Base-by-base conservation (phyloP, 169 alveolate genomes). In the Eimeria praecox region DNA sequence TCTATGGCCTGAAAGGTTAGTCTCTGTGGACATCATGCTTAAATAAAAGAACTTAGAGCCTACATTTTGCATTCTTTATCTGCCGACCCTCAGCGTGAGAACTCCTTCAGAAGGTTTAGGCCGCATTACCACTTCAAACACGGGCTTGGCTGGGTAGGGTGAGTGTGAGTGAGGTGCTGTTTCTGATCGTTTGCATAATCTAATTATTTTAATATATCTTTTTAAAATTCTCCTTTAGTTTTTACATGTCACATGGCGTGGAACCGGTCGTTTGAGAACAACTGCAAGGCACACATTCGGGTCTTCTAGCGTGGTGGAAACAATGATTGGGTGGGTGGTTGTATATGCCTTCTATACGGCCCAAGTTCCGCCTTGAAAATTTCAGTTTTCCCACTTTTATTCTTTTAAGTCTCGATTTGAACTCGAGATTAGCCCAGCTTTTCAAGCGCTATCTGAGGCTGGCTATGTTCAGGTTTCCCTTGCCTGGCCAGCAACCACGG, bases 91-190 rank as follows among this genome's bases (percentile, higher is more conserved):
- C 22, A 66, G 78, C 78, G 8, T 66, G 78, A 42, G 8, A 16
- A 66, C 20, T n/a, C 78, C 33, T 66, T 66, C 78, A 33, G 78
- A 66, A 66, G 78, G 78, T 66, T 30, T 66, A 66, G 46, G 27
- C 78, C 12, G 78, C 78, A 66, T 66, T 66, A 66, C 46, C 75
- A 64, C 75, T 3, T n/a, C 46, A 66, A n/a, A 6, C 78, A 8
- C 78, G 78, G 78, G 46, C 78, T 33, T n/a, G 78, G 46, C 44
- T 66, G 78, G 78, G 78, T 24, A 66, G 78, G 78, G 78, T 66
- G 42, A 66, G 78, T 66, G 78, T n/a, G 44, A 66, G 46, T 3
- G 78, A 66, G 30, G 78, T 66, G 78, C 78, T 33, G 75, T 64
- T 42, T 20, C 78, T 66, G 78, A 66, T 66, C 78, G 27, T 66